Evolutionary conservation across 2,329 filamentous ascomycete genomes (phyloP).

Genomic region (Colletotrichum camelliae): DNA sequence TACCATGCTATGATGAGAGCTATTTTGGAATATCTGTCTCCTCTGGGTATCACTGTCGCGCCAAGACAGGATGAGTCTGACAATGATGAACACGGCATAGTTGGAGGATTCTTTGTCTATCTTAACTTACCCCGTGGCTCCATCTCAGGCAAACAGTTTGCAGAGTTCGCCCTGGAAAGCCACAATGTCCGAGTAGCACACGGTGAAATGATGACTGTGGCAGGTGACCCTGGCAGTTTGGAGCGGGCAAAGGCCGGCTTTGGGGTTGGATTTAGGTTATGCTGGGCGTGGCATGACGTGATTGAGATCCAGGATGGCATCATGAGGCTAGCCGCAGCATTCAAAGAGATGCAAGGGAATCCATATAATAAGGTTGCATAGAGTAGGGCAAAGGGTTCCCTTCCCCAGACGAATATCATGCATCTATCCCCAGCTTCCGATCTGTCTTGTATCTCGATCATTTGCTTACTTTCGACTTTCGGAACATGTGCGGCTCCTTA

Average conservation of each 20-base stretch:
- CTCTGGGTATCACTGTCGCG: neutral
- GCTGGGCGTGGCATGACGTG: slow-evolving; percentile 75
- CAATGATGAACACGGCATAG: neutral
- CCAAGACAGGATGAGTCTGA: neutral
- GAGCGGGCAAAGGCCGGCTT: slow-evolving; percentile 61
- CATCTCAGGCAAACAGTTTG: neutral
- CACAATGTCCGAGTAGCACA: neutral
- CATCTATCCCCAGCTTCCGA: neutral
- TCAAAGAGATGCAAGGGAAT: neutral
- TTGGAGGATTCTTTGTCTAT: neutral
- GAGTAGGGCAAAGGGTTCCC: neutral
- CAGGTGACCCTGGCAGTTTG: slow-evolving; percentile 24
- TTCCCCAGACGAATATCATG: neutral
- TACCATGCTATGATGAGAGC: neutral
- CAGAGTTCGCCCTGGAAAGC: neutral
- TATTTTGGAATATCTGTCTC: neutral
- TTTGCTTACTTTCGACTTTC: too few species aligned
- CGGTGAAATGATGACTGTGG: neutral
- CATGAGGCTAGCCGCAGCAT: slow-evolving; percentile 55
- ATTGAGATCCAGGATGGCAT: slow-evolving; percentile 71
- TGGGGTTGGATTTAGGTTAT: slow-evolving; percentile 65
- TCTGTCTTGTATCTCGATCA: neutral
- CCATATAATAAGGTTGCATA: neutral
- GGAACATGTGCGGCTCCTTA: too few species aligned
- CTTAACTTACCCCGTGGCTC: neutral